Evolutionary conservation across 2,329 filamentous ascomycete species (phyloP), one percentile per base, ranked within the genome.

Genomic region (Sporothrix curviconia): DNA sequence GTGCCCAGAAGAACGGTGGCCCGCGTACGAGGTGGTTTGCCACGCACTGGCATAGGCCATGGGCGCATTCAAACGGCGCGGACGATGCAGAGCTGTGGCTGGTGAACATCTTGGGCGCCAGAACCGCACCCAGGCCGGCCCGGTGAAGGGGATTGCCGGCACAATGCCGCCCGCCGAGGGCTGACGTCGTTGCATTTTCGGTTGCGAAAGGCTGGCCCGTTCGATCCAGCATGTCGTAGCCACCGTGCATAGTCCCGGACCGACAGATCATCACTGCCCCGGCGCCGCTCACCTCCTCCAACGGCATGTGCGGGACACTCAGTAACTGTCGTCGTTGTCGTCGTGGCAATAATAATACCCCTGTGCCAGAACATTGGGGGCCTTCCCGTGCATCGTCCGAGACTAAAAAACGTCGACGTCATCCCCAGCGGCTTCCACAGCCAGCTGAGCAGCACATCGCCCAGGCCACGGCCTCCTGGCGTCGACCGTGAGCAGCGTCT

Each of bases 211-310:
- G 55, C 51, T 24, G 58, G 58, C 4, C 59, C 65, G n/a, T 71
- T n/a, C 64, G 24, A 83, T 66, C 24, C 82, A 67, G 19, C 74
- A 76, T 25, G n/a, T n/a, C 69, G 68, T 3, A 81, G 62, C 80
- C 80, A 84, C 62, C 73, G 75, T 1, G 71, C 65, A 63, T 79
- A 82, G 66, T 82, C 79, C 7, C 70, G 54, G 1, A 77, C 77
- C 47, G 72, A 78, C 22, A 74, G 76, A n/a, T n/a, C 22, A 81
- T 66, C 44, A 74, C 65, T 11, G 66, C 69, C 1, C 74, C 75
- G 1, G 75, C 74, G 12, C 74, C 75, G 60, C 70, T 70, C 25
- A 68, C 60, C 63, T 68, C 71, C 25, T 65, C 62, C 15, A 64
- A 56, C 11, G 64, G 59, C 61, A 65, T 64, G 55, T 60, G 65